Base-by-base conservation (phyloP, 306 rosid genomes). In the Rubus parviflorus region DNA sequence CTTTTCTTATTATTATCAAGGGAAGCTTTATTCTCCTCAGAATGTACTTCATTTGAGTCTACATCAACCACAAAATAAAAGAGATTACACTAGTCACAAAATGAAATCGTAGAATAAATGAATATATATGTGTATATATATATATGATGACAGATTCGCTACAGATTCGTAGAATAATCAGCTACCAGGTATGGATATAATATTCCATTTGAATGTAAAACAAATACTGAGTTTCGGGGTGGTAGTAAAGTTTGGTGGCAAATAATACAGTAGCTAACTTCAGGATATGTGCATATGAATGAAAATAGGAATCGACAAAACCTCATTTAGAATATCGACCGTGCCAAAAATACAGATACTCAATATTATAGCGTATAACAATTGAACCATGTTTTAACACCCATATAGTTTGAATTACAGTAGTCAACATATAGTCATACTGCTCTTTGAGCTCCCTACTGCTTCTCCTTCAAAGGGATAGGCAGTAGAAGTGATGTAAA, bases 1-100 rank as follows among this genome's bases (percentile, higher is more conserved):
- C 99, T 88, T 87, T 89, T 95, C 86, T 79, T 83, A 75, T 79
- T 86, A 74, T 89, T 92, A 82, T 92, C 97, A 41, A 62, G 65
- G 53, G 85, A 88, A 70, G 46, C 88, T 83, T 89, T 92, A 47
- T 90, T 94, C 73, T 90, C 97, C 82, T 94, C 97, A 3, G 93
- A 88, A 71, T 88, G 92, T 82, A 80, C 74, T 64, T 86, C 91
- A 52, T 85, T 63, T 67, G 89, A 81, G 75, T 92, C 99, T 95
- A 67, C 69, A 86, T 83, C 72, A 85, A 74, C 70, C 64, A 15
- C 83, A 62, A 87, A 64, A 67, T n/a, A 70, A 20, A 78, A 80
- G 49, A 35, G 17, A 30, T 12, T 48, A 23, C 1, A 41, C 45
- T 73, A 53, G 69, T 52, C 53, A 77, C n/a, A 46, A 57, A 71